These are phyloP conservation scores for Mayamaea pseudoterrestris DNA, from an alignment of 108 stramenopile species.

Conservation along the genomic window DNA sequence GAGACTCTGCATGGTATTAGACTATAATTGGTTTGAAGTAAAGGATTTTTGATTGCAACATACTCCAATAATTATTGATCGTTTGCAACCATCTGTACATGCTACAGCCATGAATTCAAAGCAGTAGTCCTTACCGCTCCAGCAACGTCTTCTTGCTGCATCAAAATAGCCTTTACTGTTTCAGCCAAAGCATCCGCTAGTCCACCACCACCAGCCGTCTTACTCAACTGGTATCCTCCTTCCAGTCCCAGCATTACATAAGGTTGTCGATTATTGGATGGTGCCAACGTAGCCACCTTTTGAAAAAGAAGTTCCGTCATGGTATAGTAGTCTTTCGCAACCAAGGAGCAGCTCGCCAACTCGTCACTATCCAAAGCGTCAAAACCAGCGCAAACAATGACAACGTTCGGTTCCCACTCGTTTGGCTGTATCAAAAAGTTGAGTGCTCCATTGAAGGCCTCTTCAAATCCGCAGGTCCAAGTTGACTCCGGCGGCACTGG, in stretches of 20 bases:
- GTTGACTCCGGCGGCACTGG: conserved; percentile 30
- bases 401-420: conserved; percentile 29
- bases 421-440: conserved; percentile 14
- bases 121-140: no score
- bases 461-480: conserved; percentile 34
- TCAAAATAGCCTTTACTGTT: conserved; percentile 18
- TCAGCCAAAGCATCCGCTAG: conserved; percentile 27
- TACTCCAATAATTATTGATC: neutral
- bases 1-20: no score
- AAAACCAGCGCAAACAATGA: conserved; percentile 39
- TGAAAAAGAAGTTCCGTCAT: conserved; percentile 19
- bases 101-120: no score
- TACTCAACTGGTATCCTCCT: conserved; percentile 38
- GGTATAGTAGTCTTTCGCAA: conserved; percentile 18
- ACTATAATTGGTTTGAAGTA: no score
- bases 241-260: conserved; percentile 26
- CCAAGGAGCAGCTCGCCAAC: conserved; percentile 21
- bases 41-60: no score
- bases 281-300: conserved; percentile 5
- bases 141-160: neutral
- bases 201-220: conserved; percentile 26
- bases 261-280: neutral
- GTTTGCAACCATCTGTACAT: no score
- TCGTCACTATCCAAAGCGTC: conserved; percentile 43
- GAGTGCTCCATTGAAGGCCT: conserved; percentile 13